Evolutionary conservation across 495 filamentous ascomycete species (phyloP), one percentile per base, ranked within the genome.

Genomic region (Choiromyces venosus): DNA sequence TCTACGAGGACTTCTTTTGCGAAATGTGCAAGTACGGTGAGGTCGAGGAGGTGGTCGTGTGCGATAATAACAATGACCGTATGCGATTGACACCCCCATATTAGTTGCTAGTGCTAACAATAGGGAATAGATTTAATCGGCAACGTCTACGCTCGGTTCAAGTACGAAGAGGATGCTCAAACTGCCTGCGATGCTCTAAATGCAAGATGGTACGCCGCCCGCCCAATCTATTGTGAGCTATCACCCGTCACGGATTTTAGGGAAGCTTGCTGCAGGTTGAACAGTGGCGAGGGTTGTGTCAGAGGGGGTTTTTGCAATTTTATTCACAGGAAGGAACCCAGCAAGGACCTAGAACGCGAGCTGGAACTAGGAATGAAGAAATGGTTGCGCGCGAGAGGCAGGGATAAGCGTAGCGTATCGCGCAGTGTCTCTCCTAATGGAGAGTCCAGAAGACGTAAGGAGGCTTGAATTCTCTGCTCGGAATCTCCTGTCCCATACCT

Each of bases 1-100:
- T 99, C 86, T 99, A 99, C 86, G 95, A 99, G 85, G 95, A 99
- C 83, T 90, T 99, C 77, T 99, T 95, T 93, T 97, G 94, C 86
- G 95, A 99, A 87, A 92, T 99, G 91, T 94, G 92, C 89, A 91
- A 92, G 83, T 94, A 93, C 82, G 92, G 92, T 68, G 92, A 96
- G 85, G 84, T 93, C 18, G 92, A 96, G 85, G 92, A 96, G 82
- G 86, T 96, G 39, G 92, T 96, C 12, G 91, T 94, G 4, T 96
- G 92, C 82, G 92, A 95, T 84, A 94, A 96, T 82, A 98, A 97
- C 84, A 97, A 97, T 85, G 94, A 97, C 82, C 94, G 90, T 92
- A 84, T 80, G 90, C 90, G n/a, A 73, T 76, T 67, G 65, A 25
- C 75, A n/a, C 37, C 21, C 71, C 39, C 4, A 38, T 35, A 16